These are phyloP conservation scores for Neurospora sp. DNA, from an alignment of 495 filamentous ascomycete species.

Conservation along the genomic window DNA sequence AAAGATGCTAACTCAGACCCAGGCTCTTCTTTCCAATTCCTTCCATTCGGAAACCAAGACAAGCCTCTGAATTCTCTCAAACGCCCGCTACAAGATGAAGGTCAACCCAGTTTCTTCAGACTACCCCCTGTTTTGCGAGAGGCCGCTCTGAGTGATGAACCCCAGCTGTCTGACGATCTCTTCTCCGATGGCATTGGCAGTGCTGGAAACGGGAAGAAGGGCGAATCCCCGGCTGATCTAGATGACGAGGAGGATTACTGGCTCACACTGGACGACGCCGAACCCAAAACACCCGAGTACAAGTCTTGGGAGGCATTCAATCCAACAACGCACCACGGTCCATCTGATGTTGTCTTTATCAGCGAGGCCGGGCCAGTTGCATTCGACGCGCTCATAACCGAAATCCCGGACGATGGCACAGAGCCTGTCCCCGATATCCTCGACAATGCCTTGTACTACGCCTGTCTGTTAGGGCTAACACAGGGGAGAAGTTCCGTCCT, in stretches of 20 bases:
- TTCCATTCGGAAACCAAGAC: neutral
- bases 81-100: neutral
- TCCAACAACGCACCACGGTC: constrained; percentile 23
- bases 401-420: neutral
- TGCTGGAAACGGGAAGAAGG: constrained; percentile 12
- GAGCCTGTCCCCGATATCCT: constrained; percentile 18
- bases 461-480: constrained; percentile 59
- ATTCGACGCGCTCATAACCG: constrained; percentile 57
- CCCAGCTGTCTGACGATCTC: neutral
- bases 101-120: constrained; percentile 28
- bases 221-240: neutral
- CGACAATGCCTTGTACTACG: constrained; percentile 41
- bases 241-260: constrained; percentile 42
- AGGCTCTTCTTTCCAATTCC: neutral
- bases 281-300: constrained; percentile 30
- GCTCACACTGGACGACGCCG: constrained; percentile 28
- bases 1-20: neutral
- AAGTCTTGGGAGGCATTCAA: constrained; percentile 69
- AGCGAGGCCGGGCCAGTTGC: constrained; percentile 64
- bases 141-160: neutral
- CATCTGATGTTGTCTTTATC: constrained; percentile 44
- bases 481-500: constrained; percentile 75
- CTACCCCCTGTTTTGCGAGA: constrained; percentile 27
- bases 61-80: neutral
- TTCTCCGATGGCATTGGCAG: constrained; percentile 4